These are phyloP conservation scores for Aspergillus panamensis DNA, from an alignment of 495 filamentous ascomycete species.

Conservation along the genomic window DNA sequence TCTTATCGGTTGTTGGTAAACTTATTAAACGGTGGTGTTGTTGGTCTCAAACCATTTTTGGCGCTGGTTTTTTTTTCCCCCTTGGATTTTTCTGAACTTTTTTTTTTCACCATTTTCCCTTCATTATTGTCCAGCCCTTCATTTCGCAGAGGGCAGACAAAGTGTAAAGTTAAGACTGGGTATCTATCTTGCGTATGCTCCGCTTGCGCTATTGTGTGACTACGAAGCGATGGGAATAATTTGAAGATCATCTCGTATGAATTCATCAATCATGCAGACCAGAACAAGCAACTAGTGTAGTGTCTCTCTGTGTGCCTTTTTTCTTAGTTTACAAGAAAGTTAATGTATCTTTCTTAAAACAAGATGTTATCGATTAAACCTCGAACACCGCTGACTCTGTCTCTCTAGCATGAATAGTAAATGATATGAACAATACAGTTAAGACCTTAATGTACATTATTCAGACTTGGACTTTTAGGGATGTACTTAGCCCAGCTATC, in stretches of 20 bases:
- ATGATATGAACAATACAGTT: no score
- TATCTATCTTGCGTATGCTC: not conserved
- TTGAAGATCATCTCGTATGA: not conserved
- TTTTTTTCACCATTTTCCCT: not conserved
- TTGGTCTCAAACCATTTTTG: slow-evolving; percentile 14
- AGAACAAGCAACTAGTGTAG: no score
- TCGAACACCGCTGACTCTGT: no score
- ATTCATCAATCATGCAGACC: no score
- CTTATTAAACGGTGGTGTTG: slow-evolving; percentile 17
- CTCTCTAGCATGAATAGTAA: no score
- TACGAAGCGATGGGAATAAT: not conserved
- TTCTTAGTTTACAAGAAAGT: no score
- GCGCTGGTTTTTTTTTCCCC: slow-evolving; percentile 17
- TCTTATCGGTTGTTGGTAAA: slow-evolving; percentile 20
- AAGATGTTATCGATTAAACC: no score
- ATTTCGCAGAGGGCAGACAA: not conserved
- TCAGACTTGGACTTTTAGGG: no score
- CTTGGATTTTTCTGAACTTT: slow-evolving; percentile 6
- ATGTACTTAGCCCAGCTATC: not conserved
- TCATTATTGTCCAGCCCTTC: not conserved
- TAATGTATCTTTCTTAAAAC: no score
- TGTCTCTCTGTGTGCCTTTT: no score
- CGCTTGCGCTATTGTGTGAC: not conserved
- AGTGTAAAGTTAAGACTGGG: not conserved
- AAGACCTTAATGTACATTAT: no score